Conservation (phyloP, 108 stramenopile species). For the Cyclotella baltica region DNA sequence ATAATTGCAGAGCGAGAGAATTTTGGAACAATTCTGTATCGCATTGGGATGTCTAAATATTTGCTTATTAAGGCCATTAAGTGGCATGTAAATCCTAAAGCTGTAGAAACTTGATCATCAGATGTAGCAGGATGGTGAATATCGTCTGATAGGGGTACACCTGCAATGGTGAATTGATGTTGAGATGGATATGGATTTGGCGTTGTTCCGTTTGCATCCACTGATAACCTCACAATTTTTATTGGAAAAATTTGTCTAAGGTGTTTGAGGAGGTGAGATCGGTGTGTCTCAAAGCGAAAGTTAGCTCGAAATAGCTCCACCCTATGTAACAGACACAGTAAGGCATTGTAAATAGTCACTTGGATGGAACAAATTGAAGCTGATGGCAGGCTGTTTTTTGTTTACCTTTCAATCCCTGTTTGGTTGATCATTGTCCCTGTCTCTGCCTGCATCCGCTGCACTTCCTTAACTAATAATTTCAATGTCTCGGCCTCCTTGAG, state of each 20-base stretch:
- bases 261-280: conserved; percentile 29
- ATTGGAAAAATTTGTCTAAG: conserved; percentile 41
- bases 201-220: background rate
- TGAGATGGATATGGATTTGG: conserved; percentile 13
- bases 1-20: conserved; percentile 80
- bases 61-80: conserved; percentile 79
- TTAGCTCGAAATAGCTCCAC: conserved; percentile 21
- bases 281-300: conserved; percentile 32
- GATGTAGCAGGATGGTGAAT: conserved; percentile 57
- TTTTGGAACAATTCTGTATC: conserved; percentile 84
- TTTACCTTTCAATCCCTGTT: conserved; percentile 23
- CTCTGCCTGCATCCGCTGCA: conserved; percentile 30
- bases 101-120: conserved; percentile 87
- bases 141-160: conserved; percentile 73
- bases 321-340: conserved; percentile 7
- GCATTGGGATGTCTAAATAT: conserved; percentile 78
- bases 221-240: conserved; percentile 14
- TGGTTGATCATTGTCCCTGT: conserved; percentile 22
- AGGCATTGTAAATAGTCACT: background rate
- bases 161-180: conserved; percentile 61
- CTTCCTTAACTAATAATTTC: conserved; percentile 26
- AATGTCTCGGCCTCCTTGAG: conserved; percentile 29
- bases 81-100: conserved; percentile 83
- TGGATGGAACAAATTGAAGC: too few species aligned
- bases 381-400: background rate